These are phyloP conservation scores for Elaeis oleifera DNA, from an alignment of 202 grass and related monocot species.

Conservation along the genomic window DNA sequence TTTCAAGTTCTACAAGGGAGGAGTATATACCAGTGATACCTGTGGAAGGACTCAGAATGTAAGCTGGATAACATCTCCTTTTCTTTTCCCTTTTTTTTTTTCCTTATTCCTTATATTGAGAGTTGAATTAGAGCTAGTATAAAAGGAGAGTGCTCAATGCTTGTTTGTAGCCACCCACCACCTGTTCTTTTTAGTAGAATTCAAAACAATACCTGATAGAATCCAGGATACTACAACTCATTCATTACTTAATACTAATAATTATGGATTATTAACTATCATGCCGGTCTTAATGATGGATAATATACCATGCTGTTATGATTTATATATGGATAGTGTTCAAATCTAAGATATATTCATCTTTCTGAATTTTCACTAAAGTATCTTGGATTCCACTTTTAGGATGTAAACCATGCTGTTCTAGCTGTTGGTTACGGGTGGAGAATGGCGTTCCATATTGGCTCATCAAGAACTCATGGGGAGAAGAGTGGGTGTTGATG, in stretches of 20 bases:
- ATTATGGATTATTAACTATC: too few relatives aligned
- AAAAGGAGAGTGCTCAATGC: too few relatives aligned
- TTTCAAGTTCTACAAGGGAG: conserved; percentile 72
- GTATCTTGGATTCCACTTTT: conserved; percentile 5
- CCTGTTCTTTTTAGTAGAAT: too few relatives aligned
- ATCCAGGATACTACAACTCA: too few relatives aligned
- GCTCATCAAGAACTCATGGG: conserved; percentile 99
- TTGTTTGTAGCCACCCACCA: too few relatives aligned
- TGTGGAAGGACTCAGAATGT: conserved; percentile 69
- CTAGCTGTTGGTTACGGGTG: conserved; percentile 93
- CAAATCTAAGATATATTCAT: not conserved
- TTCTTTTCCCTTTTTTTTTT: not conserved
- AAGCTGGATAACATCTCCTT: conserved; percentile 21
- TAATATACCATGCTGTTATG: too few relatives aligned
- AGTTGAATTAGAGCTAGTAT: too few relatives aligned
- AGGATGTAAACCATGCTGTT: conserved; percentile 99
- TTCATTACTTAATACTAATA: too few relatives aligned
- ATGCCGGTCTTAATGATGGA: too few relatives aligned
- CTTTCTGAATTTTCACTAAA: not conserved
- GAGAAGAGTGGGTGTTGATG: conserved; percentile 59
- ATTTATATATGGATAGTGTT: not conserved
- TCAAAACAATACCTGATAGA: too few relatives aligned
- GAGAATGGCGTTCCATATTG: conserved; percentile 71
- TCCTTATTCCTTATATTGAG: conserved; percentile 3
- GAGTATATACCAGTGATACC: conserved; percentile 71